Evolutionary conservation across 306 rosid genomes (phyloP).

Genomic region (Inga laurina): DNA sequence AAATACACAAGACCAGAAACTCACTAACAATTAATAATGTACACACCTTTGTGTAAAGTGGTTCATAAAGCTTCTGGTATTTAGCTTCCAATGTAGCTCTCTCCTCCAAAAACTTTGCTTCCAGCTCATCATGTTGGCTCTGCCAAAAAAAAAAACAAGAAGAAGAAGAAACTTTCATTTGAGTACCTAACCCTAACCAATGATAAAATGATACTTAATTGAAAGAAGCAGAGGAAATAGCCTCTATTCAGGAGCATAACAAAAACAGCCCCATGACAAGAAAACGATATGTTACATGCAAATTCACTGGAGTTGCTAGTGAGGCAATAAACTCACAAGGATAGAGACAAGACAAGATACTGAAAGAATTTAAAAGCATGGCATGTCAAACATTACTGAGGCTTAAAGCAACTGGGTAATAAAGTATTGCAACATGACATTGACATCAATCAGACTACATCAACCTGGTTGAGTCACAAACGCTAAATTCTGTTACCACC

Average conservation of each 20-base stretch:
- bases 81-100: slow-evolving; percentile 51
- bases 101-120: slow-evolving; percentile 53
- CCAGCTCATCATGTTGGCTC: slow-evolving; percentile 42
- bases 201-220: slow-evolving; percentile 12
- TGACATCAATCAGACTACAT: not conserved
- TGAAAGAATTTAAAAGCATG: not conserved
- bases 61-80: slow-evolving; percentile 51
- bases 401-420: not conserved
- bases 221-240: slow-evolving; percentile 11
- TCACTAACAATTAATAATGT: slow-evolving; percentile 17
- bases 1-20: not conserved
- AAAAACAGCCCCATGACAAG: not conserved
- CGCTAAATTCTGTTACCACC: not conserved
- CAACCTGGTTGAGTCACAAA: not conserved
- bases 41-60: slow-evolving; percentile 50
- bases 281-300: not conserved
- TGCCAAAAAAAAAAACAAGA: slow-evolving; percentile 24
- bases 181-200: not conserved
- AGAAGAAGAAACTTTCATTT: slow-evolving; percentile 22
- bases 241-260: not conserved
- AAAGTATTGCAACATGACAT: not conserved
- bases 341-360: not conserved
- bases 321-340: not conserved
- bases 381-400: not conserved
- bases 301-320: not conserved